Conservation (phyloP, 495 filamentous ascomycete species). For the Diplogelasinospora grovesii region DNA sequence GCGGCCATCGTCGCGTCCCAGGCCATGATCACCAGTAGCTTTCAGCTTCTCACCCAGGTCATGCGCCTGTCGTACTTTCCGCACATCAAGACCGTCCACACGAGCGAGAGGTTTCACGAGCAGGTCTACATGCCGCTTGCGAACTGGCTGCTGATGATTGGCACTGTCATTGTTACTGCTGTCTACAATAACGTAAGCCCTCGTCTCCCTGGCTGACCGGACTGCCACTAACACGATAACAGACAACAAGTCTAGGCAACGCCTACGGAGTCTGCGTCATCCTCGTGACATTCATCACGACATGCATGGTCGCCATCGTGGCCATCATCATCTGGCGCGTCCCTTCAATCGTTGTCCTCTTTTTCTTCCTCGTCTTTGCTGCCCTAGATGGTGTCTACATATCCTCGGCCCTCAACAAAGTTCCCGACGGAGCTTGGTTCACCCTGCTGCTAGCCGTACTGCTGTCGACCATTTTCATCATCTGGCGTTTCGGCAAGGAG, state of each 20-base stretch:
- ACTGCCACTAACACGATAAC: background rate
- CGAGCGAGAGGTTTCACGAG: constrained; percentile 57
- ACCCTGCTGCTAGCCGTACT: constrained; percentile 55
- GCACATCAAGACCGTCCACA: constrained; percentile 63
- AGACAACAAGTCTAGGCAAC: constrained; percentile 45
- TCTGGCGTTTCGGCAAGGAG: constrained; percentile 72
- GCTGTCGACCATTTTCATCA: constrained; percentile 53
- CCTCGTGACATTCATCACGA: constrained; percentile 69
- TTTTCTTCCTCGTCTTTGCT: constrained; percentile 54
- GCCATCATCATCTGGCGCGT: constrained; percentile 63
- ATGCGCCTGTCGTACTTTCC: constrained; percentile 72
- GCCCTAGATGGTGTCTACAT: constrained; percentile 59
- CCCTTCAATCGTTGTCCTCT: constrained; percentile 47
- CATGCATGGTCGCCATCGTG: constrained; percentile 59
- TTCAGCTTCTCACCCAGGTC: constrained; percentile 61
- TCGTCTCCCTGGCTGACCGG: background rate
- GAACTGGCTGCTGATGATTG: constrained; percentile 70
- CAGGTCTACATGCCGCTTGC: constrained; percentile 66
- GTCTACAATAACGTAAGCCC: constrained; percentile 55
- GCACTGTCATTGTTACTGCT: constrained; percentile 61
- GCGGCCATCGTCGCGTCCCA: constrained; percentile 69
- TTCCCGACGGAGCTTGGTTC: constrained; percentile 70
- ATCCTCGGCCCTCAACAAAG: constrained; percentile 58
- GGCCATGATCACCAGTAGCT: constrained; percentile 66
- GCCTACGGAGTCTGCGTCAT: constrained; percentile 60